These are phyloP conservation scores for Fusarium zealandicum DNA, from an alignment of 2,329 filamentous ascomycete genomes.

Conservation along the genomic window DNA sequence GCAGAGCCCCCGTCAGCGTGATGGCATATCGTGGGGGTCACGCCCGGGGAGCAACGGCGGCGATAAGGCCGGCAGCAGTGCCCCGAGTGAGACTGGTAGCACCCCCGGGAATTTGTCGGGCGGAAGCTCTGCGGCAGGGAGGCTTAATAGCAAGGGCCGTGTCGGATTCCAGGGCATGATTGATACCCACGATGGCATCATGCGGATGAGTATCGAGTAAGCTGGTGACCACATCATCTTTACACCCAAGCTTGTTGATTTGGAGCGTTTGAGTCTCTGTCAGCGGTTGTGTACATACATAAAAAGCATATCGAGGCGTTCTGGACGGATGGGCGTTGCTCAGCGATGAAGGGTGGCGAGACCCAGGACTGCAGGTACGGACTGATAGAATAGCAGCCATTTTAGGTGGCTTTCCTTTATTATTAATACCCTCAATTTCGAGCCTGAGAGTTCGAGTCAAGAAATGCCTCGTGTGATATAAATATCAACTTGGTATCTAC, in stretches of 20 bases:
- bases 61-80: conserved; percentile 59
- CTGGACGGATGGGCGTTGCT: conserved; percentile 20
- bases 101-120: conserved; percentile 41
- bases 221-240: background rate
- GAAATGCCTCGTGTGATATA: conserved; percentile 23
- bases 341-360: background rate
- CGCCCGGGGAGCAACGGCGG: conserved; percentile 69
- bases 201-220: conserved; percentile 96
- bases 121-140: conserved; percentile 49
- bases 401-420: conserved; percentile 25
- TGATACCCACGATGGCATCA: conserved; percentile 92
- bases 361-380: conserved; percentile 3
- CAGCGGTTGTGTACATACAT: background rate
- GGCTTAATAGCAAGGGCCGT: conserved; percentile 63
- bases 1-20: conserved; percentile 81
- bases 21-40: conserved; percentile 75
- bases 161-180: conserved; percentile 91
- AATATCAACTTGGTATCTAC: conserved; percentile 37
- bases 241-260: background rate
- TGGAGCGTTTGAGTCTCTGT: conserved; percentile 3
- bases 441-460: conserved; percentile 13
- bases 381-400: conserved; percentile 18
- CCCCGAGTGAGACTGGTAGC: conserved; percentile 59
- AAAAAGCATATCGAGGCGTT: conserved; percentile 36
- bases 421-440: conserved; percentile 26